phyloP scores from a whole-genome alignment of 164 flowering plant species.

The Tinospora cordifolia region DNA sequence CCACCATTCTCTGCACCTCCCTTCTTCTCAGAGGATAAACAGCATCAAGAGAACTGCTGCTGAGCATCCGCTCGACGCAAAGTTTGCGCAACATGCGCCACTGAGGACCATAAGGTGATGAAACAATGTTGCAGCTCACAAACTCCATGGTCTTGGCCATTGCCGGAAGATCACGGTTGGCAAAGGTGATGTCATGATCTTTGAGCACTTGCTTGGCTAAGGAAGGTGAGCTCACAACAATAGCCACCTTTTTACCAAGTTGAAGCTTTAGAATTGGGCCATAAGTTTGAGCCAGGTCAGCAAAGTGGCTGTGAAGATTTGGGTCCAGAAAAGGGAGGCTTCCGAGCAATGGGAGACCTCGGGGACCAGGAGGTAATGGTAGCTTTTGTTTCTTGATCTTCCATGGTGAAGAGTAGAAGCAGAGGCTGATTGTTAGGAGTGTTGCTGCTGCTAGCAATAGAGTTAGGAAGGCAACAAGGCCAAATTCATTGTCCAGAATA shows the following conservation, averaged over 20 bases:
- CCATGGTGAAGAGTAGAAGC: neutral
- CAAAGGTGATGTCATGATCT: constrained; percentile 39
- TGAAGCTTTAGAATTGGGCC: constrained; percentile 38
- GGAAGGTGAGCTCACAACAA: constrained; percentile 38
- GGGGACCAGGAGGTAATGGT: constrained; percentile 41
- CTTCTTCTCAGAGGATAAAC: constrained; percentile 14
- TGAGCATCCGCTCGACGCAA: constrained; percentile 24
- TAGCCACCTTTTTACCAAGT: constrained; percentile 32
- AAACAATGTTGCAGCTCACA: constrained; percentile 35
- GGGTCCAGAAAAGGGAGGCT: constrained; percentile 39
- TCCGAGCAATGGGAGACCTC: constrained; percentile 41
- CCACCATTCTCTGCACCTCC: constrained; percentile 20
- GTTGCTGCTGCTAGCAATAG: neutral
- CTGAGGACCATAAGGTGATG: constrained; percentile 36
- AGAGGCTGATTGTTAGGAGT: neutral
- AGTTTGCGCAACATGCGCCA: constrained; percentile 35
- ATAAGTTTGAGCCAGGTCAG: constrained; percentile 24
- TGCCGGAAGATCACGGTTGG: constrained; percentile 42
- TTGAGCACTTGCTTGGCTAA: constrained; percentile 32
- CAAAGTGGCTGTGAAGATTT: constrained; percentile 35
- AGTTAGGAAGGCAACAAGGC: neutral
- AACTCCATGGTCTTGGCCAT: constrained; percentile 20
- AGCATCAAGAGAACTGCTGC: constrained; percentile 19
- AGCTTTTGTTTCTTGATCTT: neutral
- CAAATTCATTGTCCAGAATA: neutral